Conservation (phyloP, 1,284 basidiomycete genomes). For the Cystobasidium sp. region DNA sequence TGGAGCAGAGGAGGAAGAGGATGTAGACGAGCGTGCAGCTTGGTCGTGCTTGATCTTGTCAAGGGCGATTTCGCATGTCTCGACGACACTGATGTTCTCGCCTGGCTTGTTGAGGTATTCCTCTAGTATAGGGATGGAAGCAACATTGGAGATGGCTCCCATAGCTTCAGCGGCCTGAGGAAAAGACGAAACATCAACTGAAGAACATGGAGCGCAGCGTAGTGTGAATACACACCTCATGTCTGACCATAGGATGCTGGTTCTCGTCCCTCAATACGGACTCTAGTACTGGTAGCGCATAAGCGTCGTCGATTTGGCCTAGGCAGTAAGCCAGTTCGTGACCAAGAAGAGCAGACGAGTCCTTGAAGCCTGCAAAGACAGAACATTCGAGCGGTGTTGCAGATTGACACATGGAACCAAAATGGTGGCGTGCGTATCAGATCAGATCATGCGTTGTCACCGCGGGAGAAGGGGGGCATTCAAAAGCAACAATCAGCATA, state of each 20-base stretch:
- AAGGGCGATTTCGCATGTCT: conserved; percentile 97
- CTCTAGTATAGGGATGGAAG: conserved; percentile 72
- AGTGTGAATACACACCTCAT: conserved; percentile 71
- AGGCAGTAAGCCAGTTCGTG: conserved; percentile 98
- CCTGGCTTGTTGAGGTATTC: conserved; percentile 69
- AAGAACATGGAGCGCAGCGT: not conserved
- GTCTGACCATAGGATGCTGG: conserved; percentile 96
- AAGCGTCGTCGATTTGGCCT: conserved; percentile 79
- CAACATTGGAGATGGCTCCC: conserved; percentile 81
- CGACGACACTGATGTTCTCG: conserved; percentile 78
- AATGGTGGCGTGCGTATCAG: conserved; percentile 6
- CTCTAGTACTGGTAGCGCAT: conserved; percentile 80
- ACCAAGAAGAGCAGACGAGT: conserved; percentile 88
- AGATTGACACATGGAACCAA: not conserved
- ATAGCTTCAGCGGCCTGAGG: conserved; percentile 92
- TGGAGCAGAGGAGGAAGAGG: not conserved
- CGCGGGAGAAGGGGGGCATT: not conserved
- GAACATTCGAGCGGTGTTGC: not conserved
- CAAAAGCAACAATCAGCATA: conserved; percentile 8
- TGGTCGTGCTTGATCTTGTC: conserved; percentile 90
- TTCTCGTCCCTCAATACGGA: conserved; percentile 69
- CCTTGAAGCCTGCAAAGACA: conserved; percentile 70
- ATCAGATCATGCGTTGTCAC: not conserved
- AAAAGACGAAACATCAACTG: not conserved
- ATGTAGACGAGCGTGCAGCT: not conserved